Conservation (phyloP, 345 rosid species). For the Carallia pectinifolia region DNA sequence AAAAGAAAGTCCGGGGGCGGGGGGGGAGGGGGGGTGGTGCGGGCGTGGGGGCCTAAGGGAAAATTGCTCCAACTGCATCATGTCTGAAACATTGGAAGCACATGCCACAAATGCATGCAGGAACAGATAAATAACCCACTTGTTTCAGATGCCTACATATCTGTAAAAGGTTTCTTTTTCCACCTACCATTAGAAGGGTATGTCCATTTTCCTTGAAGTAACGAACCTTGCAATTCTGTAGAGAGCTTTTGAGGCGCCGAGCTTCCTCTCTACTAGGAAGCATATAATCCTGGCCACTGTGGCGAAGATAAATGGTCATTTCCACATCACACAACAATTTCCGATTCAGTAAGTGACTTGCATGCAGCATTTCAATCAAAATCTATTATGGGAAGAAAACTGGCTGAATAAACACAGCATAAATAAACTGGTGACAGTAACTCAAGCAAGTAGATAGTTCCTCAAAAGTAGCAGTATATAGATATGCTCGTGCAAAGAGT, state of each 20-base stretch:
- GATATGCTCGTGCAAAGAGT: too few species aligned
- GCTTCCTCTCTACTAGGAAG: slow-evolving; percentile 81
- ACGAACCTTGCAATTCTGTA: slow-evolving; percentile 64
- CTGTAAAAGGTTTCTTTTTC: background rate
- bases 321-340: slow-evolving; percentile 8
- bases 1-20: too few species aligned
- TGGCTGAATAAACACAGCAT: background rate
- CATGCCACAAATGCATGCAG: background rate
- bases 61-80: too few species aligned
- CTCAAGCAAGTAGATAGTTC: background rate
- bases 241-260: slow-evolving; percentile 41
- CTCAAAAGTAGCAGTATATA: background rate
- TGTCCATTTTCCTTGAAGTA: slow-evolving; percentile 78
- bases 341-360: background rate
- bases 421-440: background rate
- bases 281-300: slow-evolving; percentile 76
- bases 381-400: background rate
- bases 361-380: background rate
- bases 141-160: background rate
- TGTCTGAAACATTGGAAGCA: background rate
- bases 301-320: slow-evolving; percentile 8
- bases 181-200: slow-evolving; percentile 63
- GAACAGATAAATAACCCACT: background rate
- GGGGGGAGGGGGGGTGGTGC: too few species aligned
- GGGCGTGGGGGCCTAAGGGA: too few species aligned